Conservation (phyloP, 2,329 filamentous ascomycete genomes). For the Trichoderma semiorbis region DNA sequence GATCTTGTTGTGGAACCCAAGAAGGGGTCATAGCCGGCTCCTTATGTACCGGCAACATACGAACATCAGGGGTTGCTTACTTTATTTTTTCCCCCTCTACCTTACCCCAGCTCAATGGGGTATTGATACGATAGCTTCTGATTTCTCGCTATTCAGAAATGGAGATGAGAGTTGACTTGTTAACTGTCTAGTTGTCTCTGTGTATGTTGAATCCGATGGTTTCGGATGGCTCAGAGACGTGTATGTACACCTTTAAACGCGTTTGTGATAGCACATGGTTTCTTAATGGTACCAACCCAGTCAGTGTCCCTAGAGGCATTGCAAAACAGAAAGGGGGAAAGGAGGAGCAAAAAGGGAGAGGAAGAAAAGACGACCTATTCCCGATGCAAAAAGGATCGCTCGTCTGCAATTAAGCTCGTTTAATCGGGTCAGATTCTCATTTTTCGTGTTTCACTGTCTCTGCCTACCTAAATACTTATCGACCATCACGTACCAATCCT, state of each 20-base stretch:
- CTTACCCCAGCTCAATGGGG: neutral
- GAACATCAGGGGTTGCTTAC: neutral
- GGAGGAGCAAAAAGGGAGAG: neutral
- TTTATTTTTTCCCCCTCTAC: neutral
- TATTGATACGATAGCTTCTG: neutral
- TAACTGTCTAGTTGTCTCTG: slow-evolving; percentile 5
- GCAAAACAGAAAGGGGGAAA: neutral
- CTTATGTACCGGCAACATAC: neutral
- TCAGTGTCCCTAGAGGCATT: neutral
- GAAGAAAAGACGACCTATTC: neutral
- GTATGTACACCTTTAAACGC: slow-evolving; percentile 26
- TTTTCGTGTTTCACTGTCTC: neutral
- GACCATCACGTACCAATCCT: neutral
- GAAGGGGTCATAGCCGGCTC: neutral
- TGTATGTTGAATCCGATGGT: slow-evolving; percentile 15
- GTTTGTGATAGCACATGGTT: slow-evolving; percentile 1
- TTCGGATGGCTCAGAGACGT: slow-evolving; percentile 17
- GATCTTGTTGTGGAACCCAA: neutral
- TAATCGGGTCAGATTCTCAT: neutral
- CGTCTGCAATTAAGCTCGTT: neutral
- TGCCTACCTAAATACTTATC: neutral
- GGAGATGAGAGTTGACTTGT: neutral
- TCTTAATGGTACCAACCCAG: neutral
- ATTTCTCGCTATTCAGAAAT: neutral
- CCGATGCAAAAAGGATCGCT: neutral